These are phyloP conservation scores for Apiotrichum sp. DNA, from an alignment of 1,284 basidiomycete genomes.

Conservation along the genomic window DNA sequence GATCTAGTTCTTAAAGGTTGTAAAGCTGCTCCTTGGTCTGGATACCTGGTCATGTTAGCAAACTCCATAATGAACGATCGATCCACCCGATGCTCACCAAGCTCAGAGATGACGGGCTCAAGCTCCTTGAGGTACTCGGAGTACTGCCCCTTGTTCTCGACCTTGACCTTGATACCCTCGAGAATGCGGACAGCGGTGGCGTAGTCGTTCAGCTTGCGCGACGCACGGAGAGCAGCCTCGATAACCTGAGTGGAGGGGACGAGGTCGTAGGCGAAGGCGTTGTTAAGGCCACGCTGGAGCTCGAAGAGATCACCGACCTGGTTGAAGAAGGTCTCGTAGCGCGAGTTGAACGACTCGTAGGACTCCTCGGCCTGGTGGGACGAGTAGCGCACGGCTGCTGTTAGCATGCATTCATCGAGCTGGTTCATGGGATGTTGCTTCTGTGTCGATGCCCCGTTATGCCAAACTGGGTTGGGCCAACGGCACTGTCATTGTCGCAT, in stretches of 20 bases:
- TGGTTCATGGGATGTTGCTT: too few species aligned
- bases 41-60: conserved; percentile 27
- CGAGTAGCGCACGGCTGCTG: conserved; percentile 30
- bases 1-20: conserved; percentile 27
- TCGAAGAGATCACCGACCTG: conserved; percentile 92
- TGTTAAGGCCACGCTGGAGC: conserved; percentile 95
- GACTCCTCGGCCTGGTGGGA: conserved; percentile 55
- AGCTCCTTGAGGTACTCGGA: conserved; percentile 83
- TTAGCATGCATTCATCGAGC: neutral
- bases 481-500: too few species aligned
- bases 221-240: conserved; percentile 81
- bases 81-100: conserved; percentile 58
- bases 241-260: conserved; percentile 86
- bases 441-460: too few species aligned
- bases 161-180: conserved; percentile 87
- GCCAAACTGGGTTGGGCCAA: too few species aligned
- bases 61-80: too few species aligned
- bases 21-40: conserved; percentile 47
- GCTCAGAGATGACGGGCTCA: conserved; percentile 74
- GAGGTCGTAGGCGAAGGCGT: conserved; percentile 98
- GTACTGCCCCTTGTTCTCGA: conserved; percentile 91
- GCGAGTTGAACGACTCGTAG: conserved; percentile 87
- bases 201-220: conserved; percentile 91
- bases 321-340: conserved; percentile 90
- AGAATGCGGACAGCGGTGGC: conserved; percentile 93